Evolutionary conservation across 2,329 filamentous ascomycete genomes (phyloP).

Genomic region (Xylariaceae sp.): DNA sequence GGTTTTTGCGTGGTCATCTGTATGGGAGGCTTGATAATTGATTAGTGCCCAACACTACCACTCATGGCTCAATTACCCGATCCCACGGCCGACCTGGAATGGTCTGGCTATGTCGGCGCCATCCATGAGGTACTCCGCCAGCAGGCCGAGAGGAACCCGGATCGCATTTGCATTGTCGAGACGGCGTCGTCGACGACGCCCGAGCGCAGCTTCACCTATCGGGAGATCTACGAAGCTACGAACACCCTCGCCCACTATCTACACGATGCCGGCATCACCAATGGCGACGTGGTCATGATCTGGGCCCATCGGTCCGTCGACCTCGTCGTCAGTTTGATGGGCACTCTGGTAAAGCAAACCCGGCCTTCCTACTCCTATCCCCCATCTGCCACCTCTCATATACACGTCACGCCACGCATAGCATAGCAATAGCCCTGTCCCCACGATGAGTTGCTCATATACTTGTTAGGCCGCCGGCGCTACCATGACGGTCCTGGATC

Average conservation of each 20-base stretch:
- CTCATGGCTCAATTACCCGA: slow-evolving; percentile 44
- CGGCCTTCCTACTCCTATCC: slow-evolving; percentile 24
- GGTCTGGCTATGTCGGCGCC: slow-evolving; percentile 58
- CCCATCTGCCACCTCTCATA: too few relatives aligned
- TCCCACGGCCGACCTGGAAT: slow-evolving; percentile 62
- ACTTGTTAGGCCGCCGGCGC: slow-evolving; percentile 45
- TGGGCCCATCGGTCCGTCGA: slow-evolving; percentile 77
- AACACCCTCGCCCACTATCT: slow-evolving; percentile 78
- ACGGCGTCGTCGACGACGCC: slow-evolving; percentile 36
- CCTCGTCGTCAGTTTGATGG: slow-evolving; percentile 68
- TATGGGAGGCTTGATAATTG: background rate
- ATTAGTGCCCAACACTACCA: background rate
- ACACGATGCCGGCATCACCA: slow-evolving; percentile 62
- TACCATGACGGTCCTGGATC: slow-evolving; percentile 66
- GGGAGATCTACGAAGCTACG: slow-evolving; percentile 78
- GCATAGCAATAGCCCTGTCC: background rate
- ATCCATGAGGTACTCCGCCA: slow-evolving; percentile 70
- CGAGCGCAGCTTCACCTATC: slow-evolving; percentile 61
- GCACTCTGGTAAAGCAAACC: slow-evolving; percentile 40
- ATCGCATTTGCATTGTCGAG: slow-evolving; percentile 42
- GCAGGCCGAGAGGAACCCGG: slow-evolving; percentile 32
- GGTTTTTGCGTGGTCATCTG: background rate
- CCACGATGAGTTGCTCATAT: background rate
- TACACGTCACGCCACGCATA: too few relatives aligned
- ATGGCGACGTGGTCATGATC: slow-evolving; percentile 90